Evolutionary conservation across 306 rosid species (phyloP).

Genomic region (Vigna unguiculata): DNA sequence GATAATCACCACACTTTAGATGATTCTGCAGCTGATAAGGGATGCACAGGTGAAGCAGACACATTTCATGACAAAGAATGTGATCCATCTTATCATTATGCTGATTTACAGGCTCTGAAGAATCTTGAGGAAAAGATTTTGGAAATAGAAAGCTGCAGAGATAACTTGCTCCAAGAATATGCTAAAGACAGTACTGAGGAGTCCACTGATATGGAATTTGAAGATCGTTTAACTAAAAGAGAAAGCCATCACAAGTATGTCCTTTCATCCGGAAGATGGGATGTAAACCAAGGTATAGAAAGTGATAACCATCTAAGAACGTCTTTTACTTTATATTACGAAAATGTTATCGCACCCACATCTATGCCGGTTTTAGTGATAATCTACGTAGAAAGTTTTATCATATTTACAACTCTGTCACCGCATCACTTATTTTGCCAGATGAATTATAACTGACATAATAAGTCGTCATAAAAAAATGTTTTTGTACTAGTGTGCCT

Average conservation of each 20-base stretch:
- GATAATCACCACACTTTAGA: constrained; percentile 20
- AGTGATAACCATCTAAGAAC: too few relatives aligned
- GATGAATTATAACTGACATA: too few relatives aligned
- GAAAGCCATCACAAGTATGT: constrained; percentile 50
- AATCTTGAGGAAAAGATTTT: constrained; percentile 57
- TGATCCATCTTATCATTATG: constrained; percentile 17
- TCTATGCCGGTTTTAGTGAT: too few relatives aligned
- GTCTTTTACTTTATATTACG: too few relatives aligned
- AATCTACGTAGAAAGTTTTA: too few relatives aligned
- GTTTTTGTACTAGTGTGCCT: too few relatives aligned
- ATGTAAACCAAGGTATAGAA: constrained; percentile 65
- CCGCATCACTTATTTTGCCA: too few relatives aligned
- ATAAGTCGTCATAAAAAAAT: too few relatives aligned
- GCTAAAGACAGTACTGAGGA: constrained; percentile 48
- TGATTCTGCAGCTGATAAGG: constrained; percentile 37
- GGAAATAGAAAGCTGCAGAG: constrained; percentile 48
- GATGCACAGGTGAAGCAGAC: constrained; percentile 34
- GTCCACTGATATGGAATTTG: constrained; percentile 53
- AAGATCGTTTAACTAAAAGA: constrained; percentile 52
- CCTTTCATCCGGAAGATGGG: constrained; percentile 82
- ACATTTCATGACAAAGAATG: constrained; percentile 31
- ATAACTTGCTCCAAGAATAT: constrained; percentile 41
- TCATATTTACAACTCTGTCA: too few relatives aligned
- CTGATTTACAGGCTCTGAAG: constrained; percentile 41
- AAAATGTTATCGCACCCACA: too few relatives aligned